Conservation (phyloP, 2,329 filamentous ascomycete species). For the Elsinoe necatrix region DNA sequence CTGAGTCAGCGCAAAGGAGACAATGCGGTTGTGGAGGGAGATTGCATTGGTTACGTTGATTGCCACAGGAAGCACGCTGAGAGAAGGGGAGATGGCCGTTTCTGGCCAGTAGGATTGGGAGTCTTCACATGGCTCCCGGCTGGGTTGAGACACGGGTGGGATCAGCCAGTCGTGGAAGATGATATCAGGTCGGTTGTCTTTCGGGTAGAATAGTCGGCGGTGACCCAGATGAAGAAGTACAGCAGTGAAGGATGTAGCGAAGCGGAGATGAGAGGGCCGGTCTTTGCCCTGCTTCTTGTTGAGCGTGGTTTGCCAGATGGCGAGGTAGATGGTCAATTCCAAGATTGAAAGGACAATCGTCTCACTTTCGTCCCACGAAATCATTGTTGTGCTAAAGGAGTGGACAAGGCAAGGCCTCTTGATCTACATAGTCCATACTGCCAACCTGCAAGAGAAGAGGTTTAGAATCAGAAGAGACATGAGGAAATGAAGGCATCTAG, state of each 20-base stretch:
- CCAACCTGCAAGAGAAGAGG: neutral
- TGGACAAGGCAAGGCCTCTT: conserved; percentile 3
- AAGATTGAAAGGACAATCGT: neutral
- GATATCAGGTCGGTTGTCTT: neutral
- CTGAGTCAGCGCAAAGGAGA: neutral
- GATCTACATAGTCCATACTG: neutral
- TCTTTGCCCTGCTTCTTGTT: neutral
- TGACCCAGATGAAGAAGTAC: neutral
- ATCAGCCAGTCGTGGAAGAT: neutral
- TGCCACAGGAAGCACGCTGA: neutral
- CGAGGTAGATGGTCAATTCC: neutral
- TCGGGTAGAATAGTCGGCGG: neutral
- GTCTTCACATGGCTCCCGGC: neutral
- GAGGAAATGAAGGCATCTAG: conserved; percentile 1
- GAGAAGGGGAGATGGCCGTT: neutral
- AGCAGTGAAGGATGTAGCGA: neutral
- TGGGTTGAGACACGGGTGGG: neutral
- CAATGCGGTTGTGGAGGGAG: conserved; percentile 12
- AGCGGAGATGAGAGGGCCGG: neutral
- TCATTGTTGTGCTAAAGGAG: neutral
- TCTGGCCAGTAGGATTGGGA: neutral
- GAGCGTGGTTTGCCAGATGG: neutral
- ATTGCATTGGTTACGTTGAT: conserved; percentile 14
- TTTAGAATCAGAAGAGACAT: neutral
- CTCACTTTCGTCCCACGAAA: neutral